These are phyloP conservation scores for Pontederia paniculata DNA, from an alignment of 176 grass and related monocot species.

Conservation along the genomic window DNA sequence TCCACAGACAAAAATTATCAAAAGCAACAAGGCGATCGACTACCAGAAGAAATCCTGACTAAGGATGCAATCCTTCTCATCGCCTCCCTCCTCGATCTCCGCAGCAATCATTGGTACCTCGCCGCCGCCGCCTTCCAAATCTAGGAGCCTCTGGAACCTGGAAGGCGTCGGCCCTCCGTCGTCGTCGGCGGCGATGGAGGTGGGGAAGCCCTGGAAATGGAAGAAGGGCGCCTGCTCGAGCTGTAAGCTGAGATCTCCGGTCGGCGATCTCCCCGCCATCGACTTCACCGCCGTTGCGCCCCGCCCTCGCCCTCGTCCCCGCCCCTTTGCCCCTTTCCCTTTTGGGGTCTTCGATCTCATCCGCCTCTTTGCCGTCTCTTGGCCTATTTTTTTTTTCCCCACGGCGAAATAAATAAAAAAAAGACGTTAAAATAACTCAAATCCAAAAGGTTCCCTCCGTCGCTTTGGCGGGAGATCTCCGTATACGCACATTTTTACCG, in stretches of 20 bases:
- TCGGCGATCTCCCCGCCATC: slow-evolving; percentile 24
- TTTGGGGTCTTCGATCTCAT: slow-evolving; percentile 37
- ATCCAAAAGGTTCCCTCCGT: neutral
- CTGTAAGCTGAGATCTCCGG: slow-evolving; percentile 51
- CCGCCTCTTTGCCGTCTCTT: slow-evolving; percentile 19
- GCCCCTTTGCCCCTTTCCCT: neutral
- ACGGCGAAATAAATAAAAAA: neutral
- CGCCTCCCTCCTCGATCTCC: slow-evolving; percentile 38
- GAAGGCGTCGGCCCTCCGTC: neutral
- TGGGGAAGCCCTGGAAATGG: slow-evolving; percentile 16
- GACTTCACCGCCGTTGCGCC: neutral
- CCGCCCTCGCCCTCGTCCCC: slow-evolving; percentile 21
- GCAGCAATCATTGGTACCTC: neutral
- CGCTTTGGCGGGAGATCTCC: no score
- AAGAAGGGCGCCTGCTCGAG: slow-evolving; percentile 46
- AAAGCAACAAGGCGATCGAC: neutral
- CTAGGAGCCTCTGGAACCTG: slow-evolving; percentile 52
- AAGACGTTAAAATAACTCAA: neutral
- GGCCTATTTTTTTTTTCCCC: neutral
- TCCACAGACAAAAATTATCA: slow-evolving; percentile 3
- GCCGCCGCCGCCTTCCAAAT: neutral
- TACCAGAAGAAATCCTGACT: slow-evolving; percentile 99
- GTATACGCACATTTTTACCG: no score
- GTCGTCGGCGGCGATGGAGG: neutral
- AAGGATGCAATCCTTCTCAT: slow-evolving; percentile 75